phyloP scores from a whole-genome alignment of 176 grass and related monocot species.

The Carex cristatella region DNA sequence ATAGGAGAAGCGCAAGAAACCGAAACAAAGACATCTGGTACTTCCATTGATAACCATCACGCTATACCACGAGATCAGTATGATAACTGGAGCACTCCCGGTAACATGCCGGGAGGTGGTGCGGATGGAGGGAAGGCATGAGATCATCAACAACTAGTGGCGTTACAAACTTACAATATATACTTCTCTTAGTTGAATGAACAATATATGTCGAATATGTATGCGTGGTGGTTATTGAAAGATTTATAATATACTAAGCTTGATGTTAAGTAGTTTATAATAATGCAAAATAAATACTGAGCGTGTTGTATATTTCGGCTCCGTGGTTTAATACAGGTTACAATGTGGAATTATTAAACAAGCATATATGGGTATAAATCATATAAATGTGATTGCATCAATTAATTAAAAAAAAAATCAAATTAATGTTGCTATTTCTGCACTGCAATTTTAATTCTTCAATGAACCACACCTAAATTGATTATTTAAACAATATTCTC shows the following conservation, averaged over 20 bases:
- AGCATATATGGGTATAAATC: too few species aligned
- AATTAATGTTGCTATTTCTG: neutral
- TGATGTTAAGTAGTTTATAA: neutral
- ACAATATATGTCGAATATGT: neutral
- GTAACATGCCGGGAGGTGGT: conserved; percentile 27
- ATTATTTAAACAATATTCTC: too few species aligned
- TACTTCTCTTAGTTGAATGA: neutral
- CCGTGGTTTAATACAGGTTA: neutral
- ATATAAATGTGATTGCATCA: neutral
- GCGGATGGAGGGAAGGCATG: neutral
- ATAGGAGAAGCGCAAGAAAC: neutral
- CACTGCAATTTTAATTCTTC: neutral
- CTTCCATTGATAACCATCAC: conserved; percentile 28
- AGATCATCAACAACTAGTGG: neutral
- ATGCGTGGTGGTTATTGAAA: neutral
- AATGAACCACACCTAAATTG: neutral
- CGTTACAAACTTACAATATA: neutral
- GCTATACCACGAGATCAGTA: conserved; percentile 38
- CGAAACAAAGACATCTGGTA: neutral
- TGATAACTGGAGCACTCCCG: conserved; percentile 33
- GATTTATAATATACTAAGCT: neutral
- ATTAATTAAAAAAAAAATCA: neutral
- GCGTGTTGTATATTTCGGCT: neutral
- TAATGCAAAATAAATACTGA: neutral
- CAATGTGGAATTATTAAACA: too few species aligned